Evolutionary conservation across 768 basidiomycete species (phyloP), one percentile per base, ranked within the genome.

Genomic region (Lentinula sp.): DNA sequence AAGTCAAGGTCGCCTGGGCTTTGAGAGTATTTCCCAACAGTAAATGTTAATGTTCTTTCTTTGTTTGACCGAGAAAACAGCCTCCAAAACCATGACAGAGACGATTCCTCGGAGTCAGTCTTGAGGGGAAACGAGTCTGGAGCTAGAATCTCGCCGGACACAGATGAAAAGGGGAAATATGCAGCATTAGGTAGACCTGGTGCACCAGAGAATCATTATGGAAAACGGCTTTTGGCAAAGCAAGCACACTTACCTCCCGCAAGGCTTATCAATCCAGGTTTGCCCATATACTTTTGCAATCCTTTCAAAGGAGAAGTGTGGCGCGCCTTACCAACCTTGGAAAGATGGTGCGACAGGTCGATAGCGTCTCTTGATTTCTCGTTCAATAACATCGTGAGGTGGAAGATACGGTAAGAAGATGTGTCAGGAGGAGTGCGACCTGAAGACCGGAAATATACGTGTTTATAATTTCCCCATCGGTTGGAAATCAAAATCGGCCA

Each of bases 291-390:
- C 71, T 83, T 84, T 66, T 83, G 80, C 33, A 91, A 70, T 45
- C 79, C 81, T 71, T 93, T 93, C 59, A 93, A 74, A 0, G 88
- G 85, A 43, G 83, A 86, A 2, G 73, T 62, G 33, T 66, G 54
- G 48, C 88, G 76, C 33, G 79, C 76, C 59, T 75, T 77, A 3
- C 87, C 71, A 18, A 86, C 41, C 3, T 72, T 68, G n/a, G 85
- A 88, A 33, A 92, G 72, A 69, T 92, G 91, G 67, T 90, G 87
- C 20, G 84, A 85, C 49, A 91, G 74, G 72, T 92, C 88, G 60
- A 88, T 74, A 0, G 87, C 79, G 45, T 83, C 77, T 55, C 68
- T 65, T 13, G 61, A 69, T 64, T 78, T 76, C 66, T 77, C 76
- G 57, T 59, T 48, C 15, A 62, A 64, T 36, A 62, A 65, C 71